Evolutionary conservation across 2,329 filamentous ascomycete species (phyloP).

Genomic region (Thelonectria discophora): DNA sequence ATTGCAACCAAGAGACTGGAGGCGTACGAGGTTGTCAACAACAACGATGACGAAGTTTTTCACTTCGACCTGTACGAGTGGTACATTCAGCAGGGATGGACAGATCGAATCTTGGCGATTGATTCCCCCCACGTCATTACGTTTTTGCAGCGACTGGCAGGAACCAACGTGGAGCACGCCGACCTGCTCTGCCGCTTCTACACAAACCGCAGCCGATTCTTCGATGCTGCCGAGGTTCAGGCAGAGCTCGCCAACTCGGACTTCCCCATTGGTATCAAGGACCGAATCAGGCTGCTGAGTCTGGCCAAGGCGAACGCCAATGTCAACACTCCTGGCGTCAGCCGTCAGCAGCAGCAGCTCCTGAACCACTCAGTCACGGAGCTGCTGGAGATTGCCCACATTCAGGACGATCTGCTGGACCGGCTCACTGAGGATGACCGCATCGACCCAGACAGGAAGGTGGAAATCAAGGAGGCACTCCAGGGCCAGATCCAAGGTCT

Average conservation of each 20-base stretch:
- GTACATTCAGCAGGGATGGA: slow-evolving; percentile 88
- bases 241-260: slow-evolving; percentile 83
- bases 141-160: slow-evolving; percentile 82
- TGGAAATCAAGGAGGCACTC: slow-evolving; percentile 71
- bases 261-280: slow-evolving; percentile 81
- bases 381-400: slow-evolving; percentile 89
- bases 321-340: slow-evolving; percentile 79
- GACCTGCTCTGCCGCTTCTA: slow-evolving; percentile 95
- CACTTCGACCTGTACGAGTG: slow-evolving; percentile 97
- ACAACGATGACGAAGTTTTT: slow-evolving; percentile 91
- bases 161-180: slow-evolving; percentile 77
- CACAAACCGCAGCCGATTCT: slow-evolving; percentile 82
- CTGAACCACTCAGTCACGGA: slow-evolving; percentile 86
- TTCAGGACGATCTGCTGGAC: slow-evolving; percentile 90
- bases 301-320: slow-evolving; percentile 92
- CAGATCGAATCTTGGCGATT: slow-evolving; percentile 84
- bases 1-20: slow-evolving; percentile 83
- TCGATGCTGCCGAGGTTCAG: slow-evolving; percentile 88
- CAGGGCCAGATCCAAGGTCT: slow-evolving; percentile 82
- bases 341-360: slow-evolving; percentile 82
- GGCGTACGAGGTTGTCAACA: slow-evolving; percentile 89
- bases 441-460: slow-evolving; percentile 69
- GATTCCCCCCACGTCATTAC: slow-evolving; percentile 86
- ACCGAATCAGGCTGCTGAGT: slow-evolving; percentile 88
- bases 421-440: slow-evolving; percentile 78